Evolutionary conservation across 2,329 filamentous ascomycete genomes (phyloP).

Genomic region (Paraphoma sp.): DNA sequence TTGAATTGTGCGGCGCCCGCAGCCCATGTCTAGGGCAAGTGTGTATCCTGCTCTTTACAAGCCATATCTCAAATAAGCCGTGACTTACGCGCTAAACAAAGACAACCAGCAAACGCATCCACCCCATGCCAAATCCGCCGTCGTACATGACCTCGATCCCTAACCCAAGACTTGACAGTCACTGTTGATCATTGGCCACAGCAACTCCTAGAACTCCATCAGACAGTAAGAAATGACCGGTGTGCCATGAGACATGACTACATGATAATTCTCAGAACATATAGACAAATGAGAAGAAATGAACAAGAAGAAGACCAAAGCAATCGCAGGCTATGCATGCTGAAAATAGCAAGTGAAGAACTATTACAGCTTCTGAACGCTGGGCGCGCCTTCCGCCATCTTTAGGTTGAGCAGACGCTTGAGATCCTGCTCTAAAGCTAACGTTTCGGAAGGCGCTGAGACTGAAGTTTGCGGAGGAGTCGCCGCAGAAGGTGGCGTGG

Average conservation of each 20-base stretch:
- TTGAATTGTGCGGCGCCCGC: background rate
- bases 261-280: slow-evolving; percentile 19
- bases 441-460: slow-evolving; percentile 24
- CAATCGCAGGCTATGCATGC: slow-evolving; percentile 36
- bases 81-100: too few relatives aligned
- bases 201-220: slow-evolving; percentile 27
- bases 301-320: slow-evolving; percentile 18
- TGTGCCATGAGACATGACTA: slow-evolving; percentile 26
- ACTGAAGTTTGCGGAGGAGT: slow-evolving; percentile 15
- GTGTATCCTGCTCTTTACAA: slow-evolving; percentile 10
- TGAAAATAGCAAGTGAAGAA: slow-evolving; percentile 23
- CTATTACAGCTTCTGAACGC: slow-evolving; percentile 29
- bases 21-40: slow-evolving; percentile 4
- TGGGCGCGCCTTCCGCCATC: slow-evolving; percentile 23
- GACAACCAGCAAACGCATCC: too few relatives aligned
- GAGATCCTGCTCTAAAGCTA: slow-evolving; percentile 43
- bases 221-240: slow-evolving; percentile 18
- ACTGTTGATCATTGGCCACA: background rate
- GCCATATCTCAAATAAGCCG: too few relatives aligned
- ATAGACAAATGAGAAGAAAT: slow-evolving; percentile 31
- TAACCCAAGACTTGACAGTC: too few relatives aligned
- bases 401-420: slow-evolving; percentile 46
- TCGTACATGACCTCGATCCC: too few relatives aligned
- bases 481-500: slow-evolving; percentile 20
- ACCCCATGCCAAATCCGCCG: too few relatives aligned